Conservation (phyloP, 2,329 filamentous ascomycete genomes). For the Coniochaeta pulveracea region DNA sequence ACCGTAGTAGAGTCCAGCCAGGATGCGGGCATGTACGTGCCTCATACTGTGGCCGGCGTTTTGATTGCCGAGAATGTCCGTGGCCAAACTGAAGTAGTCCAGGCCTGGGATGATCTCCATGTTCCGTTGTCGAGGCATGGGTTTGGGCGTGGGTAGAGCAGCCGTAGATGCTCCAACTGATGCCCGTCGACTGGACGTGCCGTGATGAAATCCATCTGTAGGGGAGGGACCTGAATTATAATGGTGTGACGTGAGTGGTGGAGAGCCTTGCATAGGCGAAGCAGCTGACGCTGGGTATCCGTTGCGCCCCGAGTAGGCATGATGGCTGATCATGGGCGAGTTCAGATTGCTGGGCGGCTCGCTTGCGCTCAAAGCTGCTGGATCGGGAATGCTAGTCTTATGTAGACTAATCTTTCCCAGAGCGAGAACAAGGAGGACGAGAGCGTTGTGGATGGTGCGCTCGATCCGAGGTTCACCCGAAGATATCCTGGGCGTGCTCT, state of each 20-base stretch:
- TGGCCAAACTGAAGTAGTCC: slow-evolving; percentile 79
- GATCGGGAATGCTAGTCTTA: slow-evolving; percentile 76
- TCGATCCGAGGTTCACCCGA: slow-evolving; percentile 24
- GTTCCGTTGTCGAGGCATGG: slow-evolving; percentile 40
- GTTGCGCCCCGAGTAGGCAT: slow-evolving; percentile 33
- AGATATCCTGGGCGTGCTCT: background rate
- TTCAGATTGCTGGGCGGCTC: slow-evolving; percentile 48
- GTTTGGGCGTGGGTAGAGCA: slow-evolving; percentile 7
- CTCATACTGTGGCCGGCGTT: slow-evolving; percentile 68
- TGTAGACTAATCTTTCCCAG: slow-evolving; percentile 77
- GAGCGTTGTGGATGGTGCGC: slow-evolving; percentile 41
- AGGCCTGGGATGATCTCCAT: slow-evolving; percentile 81
- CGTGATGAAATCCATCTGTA: slow-evolving; percentile 35
- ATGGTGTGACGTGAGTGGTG: slow-evolving; percentile 39
- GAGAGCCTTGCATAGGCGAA: slow-evolving; percentile 46
- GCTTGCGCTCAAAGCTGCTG: slow-evolving; percentile 35
- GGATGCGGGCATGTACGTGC: slow-evolving; percentile 73
- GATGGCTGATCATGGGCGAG: slow-evolving; percentile 27
- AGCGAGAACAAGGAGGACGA: slow-evolving; percentile 70
- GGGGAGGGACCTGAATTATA: slow-evolving; percentile 41
- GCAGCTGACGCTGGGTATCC: slow-evolving; percentile 34
- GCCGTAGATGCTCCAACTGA: slow-evolving; percentile 32
- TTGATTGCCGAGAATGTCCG: slow-evolving; percentile 75
- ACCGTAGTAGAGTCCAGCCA: slow-evolving; percentile 81
- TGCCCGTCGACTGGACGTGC: slow-evolving; percentile 36